Evolutionary conservation across 805 yeast genomes (phyloP).

Genomic region (Wickerhamomyces chaumierensis): DNA sequence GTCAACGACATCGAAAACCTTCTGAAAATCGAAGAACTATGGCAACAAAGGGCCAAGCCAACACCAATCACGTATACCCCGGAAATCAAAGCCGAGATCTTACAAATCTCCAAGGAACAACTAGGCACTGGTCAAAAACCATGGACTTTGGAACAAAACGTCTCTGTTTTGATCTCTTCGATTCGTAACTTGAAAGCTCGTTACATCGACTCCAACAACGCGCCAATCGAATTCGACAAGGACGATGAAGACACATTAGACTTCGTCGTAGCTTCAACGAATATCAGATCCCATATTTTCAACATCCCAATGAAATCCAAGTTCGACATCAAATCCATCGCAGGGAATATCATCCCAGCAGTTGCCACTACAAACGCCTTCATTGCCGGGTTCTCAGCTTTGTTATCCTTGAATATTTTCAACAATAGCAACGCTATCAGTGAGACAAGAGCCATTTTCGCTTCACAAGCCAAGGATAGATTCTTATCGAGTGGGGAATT

Average conservation of each 20-base stretch:
- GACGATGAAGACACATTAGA: constrained; percentile 88
- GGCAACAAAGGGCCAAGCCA: constrained; percentile 69
- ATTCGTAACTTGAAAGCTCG: constrained; percentile 41
- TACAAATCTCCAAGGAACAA: constrained; percentile 9
- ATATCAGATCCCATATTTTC: constrained; percentile 63
- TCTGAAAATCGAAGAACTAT: constrained; percentile 55
- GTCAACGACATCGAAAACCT: constrained; percentile 70
- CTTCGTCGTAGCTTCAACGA: constrained; percentile 81
- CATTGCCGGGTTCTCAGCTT: constrained; percentile 78
- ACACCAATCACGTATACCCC: constrained; percentile 36
- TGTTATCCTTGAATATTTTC: constrained; percentile 55
- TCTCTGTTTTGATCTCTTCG: constrained; percentile 44
- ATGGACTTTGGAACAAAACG: constrained; percentile 57
- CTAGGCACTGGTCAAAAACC: constrained; percentile 25
- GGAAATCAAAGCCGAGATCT: constrained; percentile 7
- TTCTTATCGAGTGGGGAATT: constrained; percentile 55
- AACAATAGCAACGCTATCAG: constrained; percentile 25
- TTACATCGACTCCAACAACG: constrained; percentile 21
- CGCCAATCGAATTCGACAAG: constrained; percentile 65
- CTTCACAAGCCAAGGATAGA: constrained; percentile 43
- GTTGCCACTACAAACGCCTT: constrained; percentile 97
- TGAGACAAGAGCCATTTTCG: constrained; percentile 27
- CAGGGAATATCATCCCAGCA: constrained; percentile 97
- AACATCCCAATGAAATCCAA: constrained; percentile 60
- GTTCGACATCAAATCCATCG: constrained; percentile 86